Base-by-base conservation (phyloP, 2,329 filamentous ascomycete genomes). In the Colletotrichum costaricense region DNA sequence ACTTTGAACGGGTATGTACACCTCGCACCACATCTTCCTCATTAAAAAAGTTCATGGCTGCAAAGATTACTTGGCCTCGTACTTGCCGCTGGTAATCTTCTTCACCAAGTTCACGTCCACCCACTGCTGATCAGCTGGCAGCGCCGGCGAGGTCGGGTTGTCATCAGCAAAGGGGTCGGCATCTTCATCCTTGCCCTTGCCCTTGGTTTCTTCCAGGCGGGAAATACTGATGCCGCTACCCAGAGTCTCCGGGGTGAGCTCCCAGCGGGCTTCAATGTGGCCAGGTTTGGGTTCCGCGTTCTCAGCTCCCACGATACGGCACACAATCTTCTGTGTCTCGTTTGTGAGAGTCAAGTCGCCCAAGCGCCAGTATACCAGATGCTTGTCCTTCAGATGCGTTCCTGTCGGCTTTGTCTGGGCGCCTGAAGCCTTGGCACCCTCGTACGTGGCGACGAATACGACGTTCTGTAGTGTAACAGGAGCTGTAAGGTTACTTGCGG, bases 261-360 rank as follows among this genome's bases (percentile, higher is more conserved):
- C 95, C 91, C 95, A 98, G 69, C 92, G 88, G 0, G 94, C 94
- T 81, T 99, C 96, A 9, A 97, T 89, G 67, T 90, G 91, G 0
- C 95, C 95, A 5, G 93, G 90, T 75, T 90, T 91, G 0, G 94
- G 92, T 77, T 91, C 91, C 64, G 90, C 87, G 28, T 90, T 90
- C 42, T 95, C 93, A 0, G 94, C 94, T 28, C 92, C 88, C 11
- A 89, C 85, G 77, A 99, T 93, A 3, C 95, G 91, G 72, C 95
- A 97, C 7, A 98, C 92, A 71, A 98, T 90, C 83, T 95, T 96
- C 78, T 93, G 89, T 76, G 90, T 88, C 63, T 91, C 91, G 9
- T 89, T 84, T 19, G 88, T 89, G 55, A 93, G 86, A 0, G 91
- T 93, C 19, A 98, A 86, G 75, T 97, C 93, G 58, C 92, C 92